A percentile compares a stretch with the other conserved stretches of the same genome.
phyloP scores from a whole-genome alignment of 345 rosid genomes.

The Cardamine chenopodiifolia region DNA sequence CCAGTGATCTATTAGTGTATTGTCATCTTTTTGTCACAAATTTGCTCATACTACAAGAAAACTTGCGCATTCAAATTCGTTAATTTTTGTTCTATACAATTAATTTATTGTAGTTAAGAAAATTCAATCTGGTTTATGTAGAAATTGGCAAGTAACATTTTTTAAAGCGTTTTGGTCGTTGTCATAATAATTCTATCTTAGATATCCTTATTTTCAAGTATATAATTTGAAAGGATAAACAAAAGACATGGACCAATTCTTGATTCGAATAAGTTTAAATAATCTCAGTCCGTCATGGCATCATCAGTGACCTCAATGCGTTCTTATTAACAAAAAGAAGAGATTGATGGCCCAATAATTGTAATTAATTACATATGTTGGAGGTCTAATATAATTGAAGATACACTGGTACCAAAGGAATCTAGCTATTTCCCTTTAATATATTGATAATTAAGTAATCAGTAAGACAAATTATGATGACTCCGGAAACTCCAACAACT shows the following conservation, averaged over 20 bases:
- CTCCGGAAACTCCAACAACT: constrained; percentile 42
- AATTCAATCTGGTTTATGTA: neutral
- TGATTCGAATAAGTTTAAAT: constrained; percentile 11
- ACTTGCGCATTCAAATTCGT: neutral
- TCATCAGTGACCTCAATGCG: constrained; percentile 43
- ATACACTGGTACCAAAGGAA: constrained; percentile 13
- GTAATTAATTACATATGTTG: neutral
- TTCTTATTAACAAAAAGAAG: neutral
- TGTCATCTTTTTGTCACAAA: neutral
- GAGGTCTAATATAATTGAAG: constrained; percentile 8
- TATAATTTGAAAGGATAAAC: neutral
- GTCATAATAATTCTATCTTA: constrained; percentile 6
- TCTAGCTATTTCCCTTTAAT: constrained; percentile 10
- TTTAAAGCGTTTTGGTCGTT: constrained; percentile 9
- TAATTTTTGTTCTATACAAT: neutral
- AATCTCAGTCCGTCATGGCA: constrained; percentile 4
- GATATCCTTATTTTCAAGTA: neutral
- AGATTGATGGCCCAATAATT: constrained; percentile 20
- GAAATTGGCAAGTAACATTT: neutral
- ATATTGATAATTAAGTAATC: constrained; percentile 24
- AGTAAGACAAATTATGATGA: constrained; percentile 30
- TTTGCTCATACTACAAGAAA: neutral
- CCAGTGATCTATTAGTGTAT: neutral
- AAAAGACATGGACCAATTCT: constrained; percentile 19
- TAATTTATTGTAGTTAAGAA: constrained; percentile 14